These are phyloP conservation scores for Paraphoma chrysanthemicola DNA, from an alignment of 2,329 filamentous ascomycete species.

Conservation along the genomic window DNA sequence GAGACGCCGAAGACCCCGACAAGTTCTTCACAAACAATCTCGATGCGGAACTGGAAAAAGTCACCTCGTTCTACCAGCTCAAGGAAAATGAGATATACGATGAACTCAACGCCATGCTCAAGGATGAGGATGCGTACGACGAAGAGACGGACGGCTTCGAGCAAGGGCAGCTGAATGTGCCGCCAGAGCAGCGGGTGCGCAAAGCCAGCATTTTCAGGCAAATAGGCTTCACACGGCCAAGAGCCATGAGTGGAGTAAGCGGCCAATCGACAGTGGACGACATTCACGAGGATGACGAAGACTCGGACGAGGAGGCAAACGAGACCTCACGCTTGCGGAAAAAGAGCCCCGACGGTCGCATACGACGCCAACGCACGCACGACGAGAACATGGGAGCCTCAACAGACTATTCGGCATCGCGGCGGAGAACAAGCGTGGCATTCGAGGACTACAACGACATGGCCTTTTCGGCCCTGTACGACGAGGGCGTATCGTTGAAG, in stretches of 20 bases:
- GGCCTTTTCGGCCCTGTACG: slow-evolving; percentile 71
- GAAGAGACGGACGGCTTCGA: slow-evolving; percentile 56
- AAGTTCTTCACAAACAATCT: slow-evolving; percentile 80
- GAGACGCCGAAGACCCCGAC: slow-evolving; percentile 73
- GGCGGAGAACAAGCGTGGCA: slow-evolving; percentile 68
- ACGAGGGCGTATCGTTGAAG: slow-evolving; percentile 83
- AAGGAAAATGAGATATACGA: slow-evolving; percentile 89
- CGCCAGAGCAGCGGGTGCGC: slow-evolving; percentile 48
- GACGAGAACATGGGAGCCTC: slow-evolving; percentile 67
- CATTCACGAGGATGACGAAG: slow-evolving; percentile 61
- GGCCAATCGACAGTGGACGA: slow-evolving; percentile 46
- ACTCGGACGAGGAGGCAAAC: slow-evolving; percentile 66
- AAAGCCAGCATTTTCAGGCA: slow-evolving; percentile 62
- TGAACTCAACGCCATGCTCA: slow-evolving; percentile 78
- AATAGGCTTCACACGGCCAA: slow-evolving; percentile 53
- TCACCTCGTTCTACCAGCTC: slow-evolving; percentile 84
- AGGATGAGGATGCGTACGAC: slow-evolving; percentile 74
- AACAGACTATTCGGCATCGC: slow-evolving; percentile 64
- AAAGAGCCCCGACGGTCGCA: slow-evolving; percentile 46
- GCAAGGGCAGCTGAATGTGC: slow-evolving; percentile 46
- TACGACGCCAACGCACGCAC: slow-evolving; percentile 24
- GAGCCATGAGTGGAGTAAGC: slow-evolving; percentile 54
- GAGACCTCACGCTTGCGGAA: slow-evolving; percentile 53
- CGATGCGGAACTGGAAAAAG: slow-evolving; percentile 91
- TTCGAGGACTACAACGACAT: slow-evolving; percentile 84